phyloP scores from a whole-genome alignment of 225 moss, liverwort and hornwort genomes.

The Straminergon stramineum region DNA sequence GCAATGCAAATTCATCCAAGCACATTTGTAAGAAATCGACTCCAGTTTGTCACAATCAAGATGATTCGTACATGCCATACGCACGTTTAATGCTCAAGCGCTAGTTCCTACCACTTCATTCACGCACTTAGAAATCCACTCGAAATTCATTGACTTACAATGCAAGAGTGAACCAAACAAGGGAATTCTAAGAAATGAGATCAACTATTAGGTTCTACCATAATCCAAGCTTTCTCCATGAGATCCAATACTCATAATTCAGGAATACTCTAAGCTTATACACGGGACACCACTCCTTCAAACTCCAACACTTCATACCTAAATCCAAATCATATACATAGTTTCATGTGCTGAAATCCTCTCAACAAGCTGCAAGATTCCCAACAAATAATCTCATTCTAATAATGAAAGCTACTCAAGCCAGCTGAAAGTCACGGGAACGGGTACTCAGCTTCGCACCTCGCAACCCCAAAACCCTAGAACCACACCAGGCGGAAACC shows the following conservation, averaged over 20 bases:
- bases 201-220: not conserved
- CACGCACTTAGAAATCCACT: not conserved
- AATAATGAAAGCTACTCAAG: not conserved
- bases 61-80: not conserved
- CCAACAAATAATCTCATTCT: not conserved
- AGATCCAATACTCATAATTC: not conserved
- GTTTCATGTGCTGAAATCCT: not conserved
- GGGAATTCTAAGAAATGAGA: not conserved
- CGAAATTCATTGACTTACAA: not conserved
- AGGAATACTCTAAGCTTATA: not conserved
- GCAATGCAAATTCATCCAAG: not conserved
- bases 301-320: not conserved
- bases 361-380: not conserved
- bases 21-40: not conserved
- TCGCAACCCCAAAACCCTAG: not conserved
- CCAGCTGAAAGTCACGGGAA: not conserved
- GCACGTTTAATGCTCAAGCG: not conserved
- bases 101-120: constrained; percentile 12
- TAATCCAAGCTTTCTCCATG: not conserved
- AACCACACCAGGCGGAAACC: not conserved
- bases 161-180: not conserved
- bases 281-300: not conserved
- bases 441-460: not conserved
- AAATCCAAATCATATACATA: not conserved
- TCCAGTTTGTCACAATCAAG: not conserved